Conservation (phyloP, 176 grass and related monocot species). For the Aegilops umbellulata region DNA sequence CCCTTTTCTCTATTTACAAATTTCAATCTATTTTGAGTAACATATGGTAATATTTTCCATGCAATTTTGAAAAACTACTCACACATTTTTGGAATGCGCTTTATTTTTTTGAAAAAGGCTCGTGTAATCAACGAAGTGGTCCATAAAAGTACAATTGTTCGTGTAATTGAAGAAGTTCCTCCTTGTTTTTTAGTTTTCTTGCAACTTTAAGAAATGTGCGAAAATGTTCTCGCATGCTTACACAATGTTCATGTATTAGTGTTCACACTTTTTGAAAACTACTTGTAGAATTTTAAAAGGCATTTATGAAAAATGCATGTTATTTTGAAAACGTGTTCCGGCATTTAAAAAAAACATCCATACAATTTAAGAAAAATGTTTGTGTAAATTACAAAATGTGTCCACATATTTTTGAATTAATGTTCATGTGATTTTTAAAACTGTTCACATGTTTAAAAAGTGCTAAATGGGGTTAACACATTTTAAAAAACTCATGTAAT, state of each 20-base stretch:
- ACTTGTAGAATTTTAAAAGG: background rate
- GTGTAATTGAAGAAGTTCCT: too few species aligned
- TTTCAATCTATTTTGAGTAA: background rate
- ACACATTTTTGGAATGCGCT: background rate
- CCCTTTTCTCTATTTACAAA: background rate
- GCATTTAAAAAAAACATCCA: background rate
- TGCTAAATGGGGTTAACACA: too few species aligned
- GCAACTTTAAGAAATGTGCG: too few species aligned
- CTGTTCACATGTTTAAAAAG: too few species aligned
- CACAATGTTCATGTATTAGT: background rate
- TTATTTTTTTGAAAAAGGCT: background rate
- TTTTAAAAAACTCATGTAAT: too few species aligned
- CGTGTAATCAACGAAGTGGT: too few species aligned
- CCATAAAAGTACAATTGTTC: too few species aligned
- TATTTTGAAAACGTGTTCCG: background rate
- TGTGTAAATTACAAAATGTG: background rate
- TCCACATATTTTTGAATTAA: too few species aligned
- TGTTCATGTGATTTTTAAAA: too few species aligned
- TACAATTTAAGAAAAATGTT: rapidly evolving
- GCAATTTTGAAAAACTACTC: background rate
- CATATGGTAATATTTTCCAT: background rate
- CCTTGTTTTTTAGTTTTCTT: too few species aligned
- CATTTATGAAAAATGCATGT: background rate
- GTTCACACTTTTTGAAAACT: too few species aligned
- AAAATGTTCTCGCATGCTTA: background rate